These are phyloP conservation scores for Calocybe cyanea DNA, from an alignment of 768 basidiomycete genomes.

Conservation along the genomic window DNA sequence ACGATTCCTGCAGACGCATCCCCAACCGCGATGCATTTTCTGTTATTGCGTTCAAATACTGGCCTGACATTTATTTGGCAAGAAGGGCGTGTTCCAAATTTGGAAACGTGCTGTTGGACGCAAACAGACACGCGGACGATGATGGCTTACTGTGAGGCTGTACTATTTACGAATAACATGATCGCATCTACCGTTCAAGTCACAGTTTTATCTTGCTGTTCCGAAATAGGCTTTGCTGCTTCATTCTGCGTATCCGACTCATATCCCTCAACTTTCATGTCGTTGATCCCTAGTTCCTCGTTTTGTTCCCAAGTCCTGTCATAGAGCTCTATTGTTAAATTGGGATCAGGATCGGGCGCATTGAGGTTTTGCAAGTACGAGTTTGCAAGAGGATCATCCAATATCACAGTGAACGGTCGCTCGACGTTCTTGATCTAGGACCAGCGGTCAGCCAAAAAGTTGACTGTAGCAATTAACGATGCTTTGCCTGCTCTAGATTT, in stretches of 20 bases:
- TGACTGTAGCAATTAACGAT: not conserved
- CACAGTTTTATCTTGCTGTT: not conserved
- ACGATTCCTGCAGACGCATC: constrained; percentile 77
- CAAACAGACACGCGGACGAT: too few relatives aligned
- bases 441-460: constrained; percentile 1
- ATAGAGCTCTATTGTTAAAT: constrained; percentile 81
- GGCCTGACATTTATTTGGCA: constrained; percentile 32
- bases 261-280: constrained; percentile 81
- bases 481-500: constrained; percentile 68
- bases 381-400: constrained; percentile 95
- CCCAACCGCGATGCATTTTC: constrained; percentile 85
- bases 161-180: not conserved
- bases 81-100: not conserved
- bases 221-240: not conserved
- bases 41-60: constrained; percentile 53
- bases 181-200: not conserved
- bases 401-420: constrained; percentile 82
- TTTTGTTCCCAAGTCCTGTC: constrained; percentile 88
- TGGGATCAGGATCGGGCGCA: constrained; percentile 95
- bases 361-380: constrained; percentile 97
- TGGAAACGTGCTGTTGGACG: not conserved
- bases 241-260: constrained; percentile 30
- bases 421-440: constrained; percentile 72
- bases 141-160: too few relatives aligned
- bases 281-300: constrained; percentile 90